Conservation (phyloP, 2,329 filamentous ascomycete species). For the Didymella segeticola region DNA sequence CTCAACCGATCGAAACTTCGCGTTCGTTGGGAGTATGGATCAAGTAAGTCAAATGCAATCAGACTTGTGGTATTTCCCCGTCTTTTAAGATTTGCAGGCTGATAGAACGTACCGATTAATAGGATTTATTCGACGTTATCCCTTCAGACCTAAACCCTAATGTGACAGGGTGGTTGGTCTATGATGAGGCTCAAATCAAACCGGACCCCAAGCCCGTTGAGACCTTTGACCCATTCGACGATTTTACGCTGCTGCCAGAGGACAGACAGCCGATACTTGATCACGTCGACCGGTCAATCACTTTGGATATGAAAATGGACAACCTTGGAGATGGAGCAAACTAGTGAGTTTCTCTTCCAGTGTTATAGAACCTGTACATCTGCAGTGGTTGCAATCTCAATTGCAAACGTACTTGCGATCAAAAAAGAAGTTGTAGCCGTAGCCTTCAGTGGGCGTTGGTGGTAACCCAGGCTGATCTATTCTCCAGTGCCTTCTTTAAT, state of each 20-base stretch:
- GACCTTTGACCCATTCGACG: slow-evolving; percentile 73
- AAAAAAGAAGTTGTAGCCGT: too few relatives aligned
- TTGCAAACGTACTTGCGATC: too few relatives aligned
- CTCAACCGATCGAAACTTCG: slow-evolving; percentile 62
- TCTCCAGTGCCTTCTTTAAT: slow-evolving; percentile 68
- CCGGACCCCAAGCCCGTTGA: slow-evolving; percentile 63
- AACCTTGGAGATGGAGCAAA: slow-evolving; percentile 70
- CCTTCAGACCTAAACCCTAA: slow-evolving; percentile 72
- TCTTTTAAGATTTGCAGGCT: too few relatives aligned
- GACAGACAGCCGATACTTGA: slow-evolving; percentile 68
- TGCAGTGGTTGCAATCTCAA: too few relatives aligned
- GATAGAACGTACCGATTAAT: too few relatives aligned
- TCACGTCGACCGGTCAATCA: slow-evolving; percentile 68
- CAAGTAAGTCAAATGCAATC: slow-evolving; percentile 33
- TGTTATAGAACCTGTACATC: too few relatives aligned
- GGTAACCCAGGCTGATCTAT: too few relatives aligned
- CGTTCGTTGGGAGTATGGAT: slow-evolving; percentile 62
- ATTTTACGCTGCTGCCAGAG: slow-evolving; percentile 72
- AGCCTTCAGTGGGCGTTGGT: too few relatives aligned
- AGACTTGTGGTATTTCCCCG: background rate
- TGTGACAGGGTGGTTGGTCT: slow-evolving; percentile 63
- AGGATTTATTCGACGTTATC: slow-evolving; percentile 68
- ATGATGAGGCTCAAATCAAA: slow-evolving; percentile 56
- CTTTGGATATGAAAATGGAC: slow-evolving; percentile 67
- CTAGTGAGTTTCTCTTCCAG: too few relatives aligned